These are phyloP conservation scores for Metschnikowia continentalis DNA, from an alignment of 805 yeast species.

Conservation along the genomic window DNA sequence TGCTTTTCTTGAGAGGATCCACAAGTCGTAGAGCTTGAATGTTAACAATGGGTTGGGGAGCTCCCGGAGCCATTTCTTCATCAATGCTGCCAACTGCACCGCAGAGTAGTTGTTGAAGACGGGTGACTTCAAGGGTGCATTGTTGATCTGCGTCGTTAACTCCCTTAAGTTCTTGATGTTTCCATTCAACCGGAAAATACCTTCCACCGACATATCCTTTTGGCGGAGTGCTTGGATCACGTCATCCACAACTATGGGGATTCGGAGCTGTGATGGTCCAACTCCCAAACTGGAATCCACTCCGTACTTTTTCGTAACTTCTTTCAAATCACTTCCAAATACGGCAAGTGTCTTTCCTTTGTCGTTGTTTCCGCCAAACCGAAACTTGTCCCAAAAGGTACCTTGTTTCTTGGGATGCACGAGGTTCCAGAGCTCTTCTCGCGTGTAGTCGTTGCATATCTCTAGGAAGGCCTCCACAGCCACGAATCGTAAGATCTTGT, in stretches of 20 bases:
- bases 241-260: slow-evolving; percentile 87
- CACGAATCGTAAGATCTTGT: slow-evolving; percentile 54
- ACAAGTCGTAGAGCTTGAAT: slow-evolving; percentile 65
- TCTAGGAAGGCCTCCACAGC: slow-evolving; percentile 50
- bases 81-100: slow-evolving; percentile 86
- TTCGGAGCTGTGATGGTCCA: slow-evolving; percentile 72
- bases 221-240: slow-evolving; percentile 76
- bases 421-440: slow-evolving; percentile 36
- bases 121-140: slow-evolving; percentile 66
- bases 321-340: slow-evolving; percentile 74
- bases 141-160: slow-evolving; percentile 68
- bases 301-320: slow-evolving; percentile 67
- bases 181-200: slow-evolving; percentile 94
- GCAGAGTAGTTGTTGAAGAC: slow-evolving; percentile 73
- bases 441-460: slow-evolving; percentile 21
- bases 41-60: slow-evolving; percentile 90
- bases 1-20: slow-evolving; percentile 65
- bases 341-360: slow-evolving; percentile 40
- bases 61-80: slow-evolving; percentile 88
- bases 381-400: slow-evolving; percentile 54
- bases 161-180: slow-evolving; percentile 79
- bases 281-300: slow-evolving; percentile 81
- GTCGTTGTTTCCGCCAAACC: slow-evolving; percentile 27
- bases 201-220: slow-evolving; percentile 93
- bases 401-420: slow-evolving; percentile 41